phyloP scores from a whole-genome alignment of 2,329 filamentous ascomycete species.

The Talaromyces piceae region DNA sequence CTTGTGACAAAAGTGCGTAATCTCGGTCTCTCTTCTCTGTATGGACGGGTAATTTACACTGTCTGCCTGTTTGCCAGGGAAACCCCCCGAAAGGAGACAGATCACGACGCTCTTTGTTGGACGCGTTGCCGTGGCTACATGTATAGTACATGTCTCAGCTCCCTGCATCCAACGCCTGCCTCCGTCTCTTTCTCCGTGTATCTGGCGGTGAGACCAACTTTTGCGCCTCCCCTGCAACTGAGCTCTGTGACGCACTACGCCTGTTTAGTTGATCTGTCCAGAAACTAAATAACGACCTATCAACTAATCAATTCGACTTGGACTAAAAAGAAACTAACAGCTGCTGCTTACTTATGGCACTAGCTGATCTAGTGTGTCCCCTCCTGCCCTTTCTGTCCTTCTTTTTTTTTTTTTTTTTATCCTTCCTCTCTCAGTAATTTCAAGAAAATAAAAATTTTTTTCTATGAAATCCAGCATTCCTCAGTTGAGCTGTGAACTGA shows the following conservation, averaged over 20 bases:
- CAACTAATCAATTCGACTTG: too few species aligned
- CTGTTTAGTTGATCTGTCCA: not conserved
- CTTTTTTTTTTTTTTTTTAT: not conserved
- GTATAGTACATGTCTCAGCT: not conserved
- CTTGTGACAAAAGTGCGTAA: too few species aligned
- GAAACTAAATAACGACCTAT: too few species aligned
- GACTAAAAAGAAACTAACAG: too few species aligned
- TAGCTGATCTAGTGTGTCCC: not conserved
- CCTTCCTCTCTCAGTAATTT: not conserved
- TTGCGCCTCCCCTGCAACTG: not conserved
- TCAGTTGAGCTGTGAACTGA: not conserved
- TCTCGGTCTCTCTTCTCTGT: not conserved
- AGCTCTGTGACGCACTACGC: not conserved
- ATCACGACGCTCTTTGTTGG: too few species aligned
- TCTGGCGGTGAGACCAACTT: not conserved
- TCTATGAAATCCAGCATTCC: conserved; percentile 1
- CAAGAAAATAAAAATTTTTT: not conserved
- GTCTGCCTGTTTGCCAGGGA: not conserved
- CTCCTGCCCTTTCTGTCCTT: not conserved
- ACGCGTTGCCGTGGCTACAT: not conserved
- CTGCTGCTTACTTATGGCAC: too few species aligned
- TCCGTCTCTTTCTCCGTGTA: not conserved
- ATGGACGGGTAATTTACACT: not conserved
- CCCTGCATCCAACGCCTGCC: not conserved
- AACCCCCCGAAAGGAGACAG: too few species aligned